Base-by-base conservation (phyloP, 768 basidiomycete species). In the Leccinum arenicola region DNA sequence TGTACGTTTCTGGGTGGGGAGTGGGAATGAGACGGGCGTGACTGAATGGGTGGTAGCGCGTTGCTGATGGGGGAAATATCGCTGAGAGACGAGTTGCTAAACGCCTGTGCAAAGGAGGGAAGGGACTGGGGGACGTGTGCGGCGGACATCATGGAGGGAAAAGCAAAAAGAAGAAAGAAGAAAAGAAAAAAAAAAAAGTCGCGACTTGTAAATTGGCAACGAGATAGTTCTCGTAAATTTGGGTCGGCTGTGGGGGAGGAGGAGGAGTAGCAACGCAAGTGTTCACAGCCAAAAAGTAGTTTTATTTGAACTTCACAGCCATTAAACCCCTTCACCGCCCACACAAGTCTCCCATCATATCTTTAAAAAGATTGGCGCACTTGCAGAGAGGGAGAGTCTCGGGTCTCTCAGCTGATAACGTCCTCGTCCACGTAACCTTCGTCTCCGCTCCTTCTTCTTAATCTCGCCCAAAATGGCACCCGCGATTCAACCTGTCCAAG, bases 51-150 rank as follows among this genome's bases (percentile, higher is more conserved):
- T 11, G 89, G 88, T 3, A 90, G 77, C 45, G 83, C 75, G 71
- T 85, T 86, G 72, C 75, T 82, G 57, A 75, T 74, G 36, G 77
- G 70, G 1, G 81, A 71, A 21, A 84, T 78, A 59, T 74, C 79
- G 72, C 70, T 76, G 56, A 88, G 73, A 6, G 85, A 84, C 1
- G 81, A 80, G 54, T 65, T 76, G 70, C 80, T 83, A 75, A 92
- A 92, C 0, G 90, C 83, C 75, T 88, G 86, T 2, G 86, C 85
- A 73, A 92, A 92, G 47, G 90, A 88, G 43, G 90, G 90, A 40
- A 92, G 83, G 10, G 88, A 86, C 71, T 85, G 86, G 61, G 77
- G 74, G 19, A 25, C 8, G 19, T 47, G 45, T 47, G 45, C 45
- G 61, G 75, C 71, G 62, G 80, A 77, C 80, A 81, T 81, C 79